Evolutionary conservation across 2,329 filamentous ascomycete species (phyloP).

Genomic region (Berkeleyomyces rouxiae): DNA sequence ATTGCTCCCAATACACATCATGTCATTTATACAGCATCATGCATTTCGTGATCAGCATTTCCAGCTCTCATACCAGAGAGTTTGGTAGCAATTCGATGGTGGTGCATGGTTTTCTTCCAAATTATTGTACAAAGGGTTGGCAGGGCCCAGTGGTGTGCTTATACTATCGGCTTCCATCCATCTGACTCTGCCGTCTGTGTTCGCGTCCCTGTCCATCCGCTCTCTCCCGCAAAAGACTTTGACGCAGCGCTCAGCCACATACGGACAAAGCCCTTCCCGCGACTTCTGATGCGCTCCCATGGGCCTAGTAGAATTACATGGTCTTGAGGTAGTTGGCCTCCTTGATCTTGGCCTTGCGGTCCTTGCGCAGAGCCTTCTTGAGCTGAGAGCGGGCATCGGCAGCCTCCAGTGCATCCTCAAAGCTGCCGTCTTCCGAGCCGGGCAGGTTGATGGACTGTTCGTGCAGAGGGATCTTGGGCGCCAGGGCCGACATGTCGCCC

Average conservation of each 20-base stretch:
- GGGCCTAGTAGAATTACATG: conserved; percentile 34
- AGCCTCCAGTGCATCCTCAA: conserved; percentile 31
- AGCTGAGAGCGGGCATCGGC: conserved; percentile 41
- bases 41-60: not conserved
- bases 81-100: not conserved
- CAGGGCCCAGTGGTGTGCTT: not conserved
- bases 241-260: not conserved
- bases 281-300: not conserved
- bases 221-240: not conserved
- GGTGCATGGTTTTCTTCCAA: conserved; percentile 6
- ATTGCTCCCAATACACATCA: not conserved
- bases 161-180: not conserved
- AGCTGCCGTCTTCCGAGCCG: conserved; percentile 26
- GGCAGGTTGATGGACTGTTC: conserved; percentile 66
- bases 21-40: not conserved
- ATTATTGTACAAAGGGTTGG: conserved; percentile 10
- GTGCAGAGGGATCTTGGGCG: conserved; percentile 55
- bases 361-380: conserved; percentile 54
- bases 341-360: conserved; percentile 63
- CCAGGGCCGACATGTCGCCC: conserved; percentile 48
- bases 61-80: not conserved
- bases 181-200: not conserved
- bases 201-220: not conserved
- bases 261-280: not conserved
- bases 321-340: conserved; percentile 73